A percentile compares a stretch with the other conserved stretches of the same genome.
Conservation (phyloP, 73 alveolate species). For the Tetrahymena elliotti region DNA sequence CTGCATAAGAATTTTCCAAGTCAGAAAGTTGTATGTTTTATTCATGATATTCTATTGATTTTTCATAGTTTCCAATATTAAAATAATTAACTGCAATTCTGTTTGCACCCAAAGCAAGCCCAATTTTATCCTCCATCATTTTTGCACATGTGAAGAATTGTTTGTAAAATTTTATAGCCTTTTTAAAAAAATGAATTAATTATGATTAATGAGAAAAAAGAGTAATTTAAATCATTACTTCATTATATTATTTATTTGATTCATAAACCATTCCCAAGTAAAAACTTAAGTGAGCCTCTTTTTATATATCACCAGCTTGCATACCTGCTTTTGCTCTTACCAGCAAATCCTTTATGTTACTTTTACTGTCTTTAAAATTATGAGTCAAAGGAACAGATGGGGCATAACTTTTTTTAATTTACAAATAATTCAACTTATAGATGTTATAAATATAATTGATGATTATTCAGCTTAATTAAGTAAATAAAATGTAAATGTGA, state of each 20-base stretch:
- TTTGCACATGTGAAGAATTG: conserved; percentile 94
- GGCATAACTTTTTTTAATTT: conserved; percentile 55
- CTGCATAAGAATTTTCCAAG: conserved; percentile 92
- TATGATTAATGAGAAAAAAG: neutral
- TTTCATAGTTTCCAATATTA: conserved; percentile 76
- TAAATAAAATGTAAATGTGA: too few species aligned
- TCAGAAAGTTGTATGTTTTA: conserved; percentile 87
- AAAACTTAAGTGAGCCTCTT: conserved; percentile 98
- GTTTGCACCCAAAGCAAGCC: conserved; percentile 94
- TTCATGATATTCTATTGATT: conserved; percentile 85
- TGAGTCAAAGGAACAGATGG: conserved; percentile 90
- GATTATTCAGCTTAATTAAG: too few species aligned
- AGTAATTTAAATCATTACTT: neutral
- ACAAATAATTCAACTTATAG: neutral
- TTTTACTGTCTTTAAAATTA: conserved; percentile 60
- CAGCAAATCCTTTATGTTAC: conserved; percentile 79
- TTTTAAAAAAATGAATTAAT: neutral
- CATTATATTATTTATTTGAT: conserved; percentile 75
- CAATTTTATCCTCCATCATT: conserved; percentile 95
- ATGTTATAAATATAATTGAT: too few species aligned
- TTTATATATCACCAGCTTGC: conserved; percentile 90
- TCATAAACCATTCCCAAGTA: conserved; percentile 93
- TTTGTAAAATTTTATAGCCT: conserved; percentile 86
- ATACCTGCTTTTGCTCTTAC: conserved; percentile 97
- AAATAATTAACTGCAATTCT: conserved; percentile 92